Evolutionary conservation across 768 basidiomycete genomes (phyloP).

Genomic region (Serendipita sp.): DNA sequence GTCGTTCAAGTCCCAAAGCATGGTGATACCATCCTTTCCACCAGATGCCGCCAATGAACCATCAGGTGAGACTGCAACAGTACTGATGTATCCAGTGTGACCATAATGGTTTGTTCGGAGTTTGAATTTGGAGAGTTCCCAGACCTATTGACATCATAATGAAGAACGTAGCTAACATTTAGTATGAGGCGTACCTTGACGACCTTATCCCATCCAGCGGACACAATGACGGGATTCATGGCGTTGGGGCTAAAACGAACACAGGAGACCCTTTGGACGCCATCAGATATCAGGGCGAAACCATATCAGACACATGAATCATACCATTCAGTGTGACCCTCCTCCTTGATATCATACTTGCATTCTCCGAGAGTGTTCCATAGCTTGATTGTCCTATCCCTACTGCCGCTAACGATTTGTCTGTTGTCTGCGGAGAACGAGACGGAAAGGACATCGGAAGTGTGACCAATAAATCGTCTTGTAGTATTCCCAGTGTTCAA

Average conservation of each 20-base stretch:
- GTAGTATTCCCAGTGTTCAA: conserved; percentile 94
- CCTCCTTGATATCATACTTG: conserved; percentile 99
- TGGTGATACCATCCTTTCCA: conserved; percentile 98
- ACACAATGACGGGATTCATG: conserved; percentile 94
- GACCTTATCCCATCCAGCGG: conserved; percentile 99
- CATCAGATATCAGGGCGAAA: neutral
- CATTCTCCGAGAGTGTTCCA: conserved; percentile 99
- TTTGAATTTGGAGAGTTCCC: conserved; percentile 99
- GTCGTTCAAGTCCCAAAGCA: conserved; percentile 99
- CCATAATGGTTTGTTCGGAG: conserved; percentile 99
- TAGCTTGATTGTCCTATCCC: conserved; percentile 95
- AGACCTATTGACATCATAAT: conserved; percentile 49
- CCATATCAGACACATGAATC: conserved; percentile 9
- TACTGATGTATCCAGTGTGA: conserved; percentile 98
- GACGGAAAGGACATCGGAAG: conserved; percentile 93
- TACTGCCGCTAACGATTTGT: conserved; percentile 96
- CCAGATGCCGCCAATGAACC: conserved; percentile 98
- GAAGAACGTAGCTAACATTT: neutral
- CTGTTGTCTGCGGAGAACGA: conserved; percentile 99
- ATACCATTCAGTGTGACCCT: conserved; percentile 91
- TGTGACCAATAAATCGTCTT: conserved; percentile 95
- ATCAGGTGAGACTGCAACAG: conserved; percentile 94
- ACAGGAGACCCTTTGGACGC: conserved; percentile 71
- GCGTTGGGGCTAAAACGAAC: conserved; percentile 99
- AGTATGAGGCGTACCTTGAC: conserved; percentile 67